Base-by-base conservation (phyloP, 2,329 filamentous ascomycete species). In the Monosporascus sp. region DNA sequence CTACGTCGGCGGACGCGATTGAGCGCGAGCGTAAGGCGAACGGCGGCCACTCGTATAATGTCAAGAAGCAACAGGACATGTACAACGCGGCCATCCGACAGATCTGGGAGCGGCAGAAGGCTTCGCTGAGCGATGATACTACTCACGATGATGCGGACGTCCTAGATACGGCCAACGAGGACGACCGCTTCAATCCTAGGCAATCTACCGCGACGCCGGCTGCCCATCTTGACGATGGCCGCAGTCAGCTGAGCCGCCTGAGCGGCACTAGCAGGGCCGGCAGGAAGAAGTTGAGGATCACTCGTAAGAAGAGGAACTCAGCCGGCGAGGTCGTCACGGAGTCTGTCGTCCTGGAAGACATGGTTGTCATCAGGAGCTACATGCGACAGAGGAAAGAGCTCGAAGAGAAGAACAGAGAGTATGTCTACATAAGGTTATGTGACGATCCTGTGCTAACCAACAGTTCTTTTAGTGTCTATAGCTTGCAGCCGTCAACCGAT, bases 1-100 rank as follows among this genome's bases (percentile, higher is more conserved):
- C 83, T 7, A 85, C 83, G 3, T 84, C 83, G 9, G 91, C 90
- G 20, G 90, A 96, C 68, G 92, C 90, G 64, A 89, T 92, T 56
- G 88, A 90, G 64, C 88, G 92, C 56, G 90, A 92, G 68, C 84
- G 94, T 58, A 89, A 92, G 66, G 89, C 89, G 17, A 93, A 94
- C 58, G 91, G 91, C 51, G 94, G 94, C 0, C 94, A 99, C 71
- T 92, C 90, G 61, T 99, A 99, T 75, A 99, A 99, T 59, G 94
- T 99, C 55, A 94, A 93, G 66, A 86, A 89, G 60, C 94, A 99
- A 69, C 90, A 97, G 65, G 86, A 84, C 57, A 88, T 90, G 62
- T 99, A 99, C 68, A 90, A 95, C 61, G 86, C 92, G 50, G 90
- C 90, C 22, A 97, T 99, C 61, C 83, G 86, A 52, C 85, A 89